These are phyloP conservation scores for Termitomyces sp. DNA, from an alignment of 768 basidiomycete genomes.

Conservation along the genomic window DNA sequence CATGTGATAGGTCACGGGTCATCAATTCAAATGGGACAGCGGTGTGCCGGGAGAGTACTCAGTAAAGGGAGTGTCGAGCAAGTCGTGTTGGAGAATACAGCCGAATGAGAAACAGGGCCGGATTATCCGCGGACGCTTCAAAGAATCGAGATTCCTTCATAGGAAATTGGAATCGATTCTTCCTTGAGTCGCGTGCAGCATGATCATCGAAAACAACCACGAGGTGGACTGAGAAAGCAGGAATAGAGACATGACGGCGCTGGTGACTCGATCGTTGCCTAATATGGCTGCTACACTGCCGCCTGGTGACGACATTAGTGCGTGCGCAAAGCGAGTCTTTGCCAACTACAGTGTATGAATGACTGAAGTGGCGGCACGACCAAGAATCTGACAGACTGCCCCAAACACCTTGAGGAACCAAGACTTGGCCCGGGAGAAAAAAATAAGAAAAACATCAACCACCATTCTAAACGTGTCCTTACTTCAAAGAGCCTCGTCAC, in stretches of 20 bases:
- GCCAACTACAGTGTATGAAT: neutral
- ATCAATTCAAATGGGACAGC: neutral
- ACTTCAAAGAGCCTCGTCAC: conserved; percentile 2
- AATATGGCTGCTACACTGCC: neutral
- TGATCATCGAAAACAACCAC: neutral
- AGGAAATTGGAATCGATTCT: neutral
- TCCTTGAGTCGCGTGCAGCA: neutral
- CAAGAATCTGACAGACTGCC: neutral
- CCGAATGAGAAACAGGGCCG: neutral
- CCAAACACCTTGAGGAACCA: no score
- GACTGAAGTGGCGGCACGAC: neutral
- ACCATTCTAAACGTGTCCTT: neutral
- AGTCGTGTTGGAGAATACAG: neutral
- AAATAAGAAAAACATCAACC: neutral
- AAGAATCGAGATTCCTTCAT: no score
- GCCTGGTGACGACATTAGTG: no score
- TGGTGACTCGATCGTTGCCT: no score
- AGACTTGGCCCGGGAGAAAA: neutral
- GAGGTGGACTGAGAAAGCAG: neutral
- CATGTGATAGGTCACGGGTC: conserved; percentile 6
- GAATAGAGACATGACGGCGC: neutral
- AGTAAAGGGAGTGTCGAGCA: neutral
- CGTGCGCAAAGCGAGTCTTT: no score
- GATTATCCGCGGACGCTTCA: neutral
- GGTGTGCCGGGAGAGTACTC: neutral